Evolutionary conservation across 164 flowering plant genomes (phyloP), one percentile per base, ranked within the genome.

Genomic region (Litsea cubeba): DNA sequence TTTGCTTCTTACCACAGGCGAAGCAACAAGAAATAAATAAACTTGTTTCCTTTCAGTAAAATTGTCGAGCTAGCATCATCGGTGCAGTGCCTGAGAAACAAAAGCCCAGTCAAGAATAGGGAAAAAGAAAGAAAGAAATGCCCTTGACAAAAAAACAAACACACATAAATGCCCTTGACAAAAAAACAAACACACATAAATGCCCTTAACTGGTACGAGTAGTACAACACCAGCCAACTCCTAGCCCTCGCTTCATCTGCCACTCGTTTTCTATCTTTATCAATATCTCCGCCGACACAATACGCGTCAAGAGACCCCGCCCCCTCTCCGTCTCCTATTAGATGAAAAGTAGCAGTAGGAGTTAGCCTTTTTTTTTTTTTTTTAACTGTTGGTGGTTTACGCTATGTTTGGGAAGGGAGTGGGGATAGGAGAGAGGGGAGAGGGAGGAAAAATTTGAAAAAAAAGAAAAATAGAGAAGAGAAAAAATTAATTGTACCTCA

Each of bases 221-320:
- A 40, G 20, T 54, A 65, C 49, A 65, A 35, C 76, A 30, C 75
- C n/a, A 18, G 6, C 60, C 17, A 14, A 4, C 20, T 30, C 6
- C 35, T 1, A 17, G n/a, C 17, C 60, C 60, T 17, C n/a, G 4
- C 32, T 69, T 71, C 76, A 68, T 40, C 24, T 73, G 69, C 77
- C 73, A 71, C 81, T 76, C 67, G 76, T 74, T 68, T 50, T 20
- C 40, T 1, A 68, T 40, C 74, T 72, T 79, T 75, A 82, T 79
- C 75, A 77, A 74, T 78, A 69, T 75, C 80, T 77, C 84, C 82
- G 84, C 84, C 84, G 84, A 82, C 84, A 82, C 82, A 28, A 26
- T 69, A 79, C 72, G 78, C 72, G 75, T 71, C 75, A 78, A 76
- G 74, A 65, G 46, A 1, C 2, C 2, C 46, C 46, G 10, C 10